Base-by-base conservation (phyloP, 202 grass and related monocot genomes). In the Panicum hallii region DNA sequence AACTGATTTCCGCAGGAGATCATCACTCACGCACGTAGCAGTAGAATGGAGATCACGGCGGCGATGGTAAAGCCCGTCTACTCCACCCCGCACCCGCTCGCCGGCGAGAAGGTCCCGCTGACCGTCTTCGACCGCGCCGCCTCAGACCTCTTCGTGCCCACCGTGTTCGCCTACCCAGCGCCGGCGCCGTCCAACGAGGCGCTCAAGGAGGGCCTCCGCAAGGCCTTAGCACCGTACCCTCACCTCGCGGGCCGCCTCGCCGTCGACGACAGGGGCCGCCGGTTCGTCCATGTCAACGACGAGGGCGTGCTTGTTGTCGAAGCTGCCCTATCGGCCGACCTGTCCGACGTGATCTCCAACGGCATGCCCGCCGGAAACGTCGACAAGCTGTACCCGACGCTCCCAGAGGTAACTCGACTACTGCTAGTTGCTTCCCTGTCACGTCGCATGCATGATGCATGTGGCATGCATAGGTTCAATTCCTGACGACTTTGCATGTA, bases 41-140 rank as follows among this genome's bases (percentile, higher is more conserved):
- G 0, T 0, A 45, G 9, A 44, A 70, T 44, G 67, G 42, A 22
- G 67, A 46, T 6, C 9, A 44, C 1, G 34, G 9, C 5, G 32
- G 5, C 61, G 12, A 43, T 87, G 79, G 20, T 87, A 5, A 52
- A 32, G 63, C 63, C 85, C 41, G 62, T 11, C 10, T 61, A 61
- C 57, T 5, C 57, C 6, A 26, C 32, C 20, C 63, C 53, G 52
- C 79, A 63, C 70, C 82, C 52, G 28, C 78, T 81, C 62, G 71
- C 28, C 46, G 77, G 60, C 48, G 56, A 74, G 42, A 61, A 75
- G 78, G 80, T 86, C 6, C 74, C 36, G 4, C 86, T 89, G 19
- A 81, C 82, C 36, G 58, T 92, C 55, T 92, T 92, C 63, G 90
- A 92, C 83, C 79, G 66, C 23, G 81, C 65, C 19, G 83, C 87